A percentile compares a stretch with the other conserved stretches of the same genome.
These are phyloP conservation scores for Filosporella fistucella DNA, from an alignment of 495 filamentous ascomycete species.

Conservation along the genomic window DNA sequence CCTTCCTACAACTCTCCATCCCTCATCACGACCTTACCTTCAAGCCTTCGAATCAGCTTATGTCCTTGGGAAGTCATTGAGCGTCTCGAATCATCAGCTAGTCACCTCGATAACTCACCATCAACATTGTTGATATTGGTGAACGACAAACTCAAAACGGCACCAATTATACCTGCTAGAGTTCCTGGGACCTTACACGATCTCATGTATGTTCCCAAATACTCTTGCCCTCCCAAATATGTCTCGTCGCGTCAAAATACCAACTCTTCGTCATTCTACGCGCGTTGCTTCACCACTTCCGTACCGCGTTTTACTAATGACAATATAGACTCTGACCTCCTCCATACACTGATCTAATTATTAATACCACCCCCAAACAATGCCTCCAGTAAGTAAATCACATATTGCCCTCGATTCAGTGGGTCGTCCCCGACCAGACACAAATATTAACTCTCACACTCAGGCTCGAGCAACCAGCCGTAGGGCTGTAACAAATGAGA, in stretches of 20 bases:
- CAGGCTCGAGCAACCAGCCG: constrained; percentile 32
- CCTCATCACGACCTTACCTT: constrained; percentile 2
- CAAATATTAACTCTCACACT: constrained; percentile 11
- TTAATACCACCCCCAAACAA: constrained; percentile 28
- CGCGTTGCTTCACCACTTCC: constrained; percentile 14
- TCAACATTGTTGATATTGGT: constrained; percentile 21
- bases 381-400: constrained; percentile 46
- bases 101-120: background rate
- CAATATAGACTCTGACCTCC: constrained; percentile 5
- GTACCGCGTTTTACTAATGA: constrained; percentile 22
- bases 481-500: constrained; percentile 67
- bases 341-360: constrained; percentile 15
- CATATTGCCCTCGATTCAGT: constrained; percentile 5
- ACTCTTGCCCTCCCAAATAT: background rate
- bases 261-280: background rate
- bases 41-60: background rate
- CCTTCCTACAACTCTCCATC: constrained; percentile 6
- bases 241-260: constrained; percentile 15
- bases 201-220: constrained; percentile 16
- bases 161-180: constrained; percentile 4
- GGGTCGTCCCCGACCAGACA: background rate
- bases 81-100: constrained; percentile 7
- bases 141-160: background rate
- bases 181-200: background rate
- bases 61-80: constrained; percentile 15